phyloP scores from a whole-genome alignment of 2,329 filamentous ascomycete genomes.

The Pseudocercospora musae region DNA sequence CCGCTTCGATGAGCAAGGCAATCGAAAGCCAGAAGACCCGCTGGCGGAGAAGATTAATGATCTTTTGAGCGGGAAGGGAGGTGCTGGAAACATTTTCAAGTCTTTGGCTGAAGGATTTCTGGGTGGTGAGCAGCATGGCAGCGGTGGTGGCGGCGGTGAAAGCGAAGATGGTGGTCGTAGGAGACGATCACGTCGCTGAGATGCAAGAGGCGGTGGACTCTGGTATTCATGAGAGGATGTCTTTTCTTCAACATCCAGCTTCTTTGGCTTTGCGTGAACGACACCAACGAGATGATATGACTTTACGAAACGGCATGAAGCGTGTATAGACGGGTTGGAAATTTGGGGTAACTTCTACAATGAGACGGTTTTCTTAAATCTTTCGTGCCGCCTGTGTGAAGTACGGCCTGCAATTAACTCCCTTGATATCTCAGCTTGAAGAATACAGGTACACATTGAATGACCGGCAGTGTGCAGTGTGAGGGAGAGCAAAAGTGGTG shows the following conservation, averaged over 20 bases:
- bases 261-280: background rate
- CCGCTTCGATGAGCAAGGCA: conserved; percentile 38
- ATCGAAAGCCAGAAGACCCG: conserved; percentile 30
- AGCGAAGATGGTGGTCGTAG: conserved; percentile 19
- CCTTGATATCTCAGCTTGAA: too few relatives aligned
- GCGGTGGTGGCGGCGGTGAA: conserved; percentile 3
- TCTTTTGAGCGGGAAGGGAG: conserved; percentile 30
- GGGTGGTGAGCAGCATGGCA: conserved; percentile 11
- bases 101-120: conserved; percentile 24
- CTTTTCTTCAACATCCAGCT: background rate
- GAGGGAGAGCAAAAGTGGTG: background rate
- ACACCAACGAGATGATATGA: background rate
- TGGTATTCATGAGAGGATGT: background rate
- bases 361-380: background rate
- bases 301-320: background rate
- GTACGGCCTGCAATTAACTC: too few relatives aligned
- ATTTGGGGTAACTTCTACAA: background rate
- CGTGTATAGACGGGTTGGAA: background rate
- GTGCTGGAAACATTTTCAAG: conserved; percentile 29
- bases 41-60: conserved; percentile 32
- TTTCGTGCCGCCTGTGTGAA: background rate
- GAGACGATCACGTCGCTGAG: conserved; percentile 17
- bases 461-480: too few relatives aligned
- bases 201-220: background rate
- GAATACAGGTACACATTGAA: background rate